These are phyloP conservation scores for Chaetomium sp. DNA, from an alignment of 2,329 filamentous ascomycete species.

Conservation along the genomic window DNA sequence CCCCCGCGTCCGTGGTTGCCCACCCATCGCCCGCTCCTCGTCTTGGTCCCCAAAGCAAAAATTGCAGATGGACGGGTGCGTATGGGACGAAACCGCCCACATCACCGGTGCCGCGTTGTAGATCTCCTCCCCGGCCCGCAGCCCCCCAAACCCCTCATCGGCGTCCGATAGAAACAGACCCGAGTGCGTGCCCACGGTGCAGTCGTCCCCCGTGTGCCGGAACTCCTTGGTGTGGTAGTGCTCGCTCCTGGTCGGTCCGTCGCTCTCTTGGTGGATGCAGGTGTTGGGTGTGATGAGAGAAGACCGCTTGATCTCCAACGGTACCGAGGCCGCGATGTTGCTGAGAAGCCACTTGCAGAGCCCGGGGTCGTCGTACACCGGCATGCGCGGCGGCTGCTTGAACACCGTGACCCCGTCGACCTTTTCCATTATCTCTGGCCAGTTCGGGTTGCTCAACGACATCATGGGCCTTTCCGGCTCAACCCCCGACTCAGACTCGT, in stretches of 20 bases:
- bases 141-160: neutral
- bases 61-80: constrained; percentile 22
- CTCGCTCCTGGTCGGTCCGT: too few species aligned
- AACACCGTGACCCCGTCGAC: constrained; percentile 4
- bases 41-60: constrained; percentile 23
- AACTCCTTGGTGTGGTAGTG: too few species aligned
- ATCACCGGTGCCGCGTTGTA: constrained; percentile 22
- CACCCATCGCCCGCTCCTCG: constrained; percentile 4
- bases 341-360: constrained; percentile 14
- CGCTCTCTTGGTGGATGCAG: neutral
- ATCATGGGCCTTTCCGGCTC: too few species aligned
- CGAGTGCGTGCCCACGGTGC: constrained; percentile 13
- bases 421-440: neutral
- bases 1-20: neutral
- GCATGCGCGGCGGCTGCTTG: constrained; percentile 5
- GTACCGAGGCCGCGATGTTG: neutral
- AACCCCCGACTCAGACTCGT: too few species aligned
- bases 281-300: constrained; percentile 3
- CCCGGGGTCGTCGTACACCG: constrained; percentile 10
- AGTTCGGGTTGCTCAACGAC: too few species aligned
- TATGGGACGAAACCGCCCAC: constrained; percentile 14
- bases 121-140: constrained; percentile 24
- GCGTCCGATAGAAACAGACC: constrained; percentile 22
- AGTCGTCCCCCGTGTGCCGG: too few species aligned
- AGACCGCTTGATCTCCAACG: constrained; percentile 19